These are phyloP conservation scores for Pythium insidiosum DNA, from an alignment of 352 stramenopile genomes.

Conservation along the genomic window DNA sequence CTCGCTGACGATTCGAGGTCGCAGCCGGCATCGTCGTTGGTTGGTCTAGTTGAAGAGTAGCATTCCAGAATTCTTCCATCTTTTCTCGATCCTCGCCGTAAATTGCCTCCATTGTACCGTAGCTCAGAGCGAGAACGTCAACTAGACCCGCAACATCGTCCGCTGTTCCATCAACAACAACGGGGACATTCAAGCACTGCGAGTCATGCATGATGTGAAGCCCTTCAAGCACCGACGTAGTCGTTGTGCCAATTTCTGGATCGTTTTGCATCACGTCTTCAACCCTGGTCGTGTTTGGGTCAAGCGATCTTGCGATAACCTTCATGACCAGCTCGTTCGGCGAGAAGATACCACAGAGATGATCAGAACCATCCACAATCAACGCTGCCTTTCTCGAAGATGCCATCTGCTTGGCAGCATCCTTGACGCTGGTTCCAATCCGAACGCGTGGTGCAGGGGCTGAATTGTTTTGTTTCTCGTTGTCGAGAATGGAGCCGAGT, in stretches of 20 bases:
- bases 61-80: slow-evolving; percentile 89
- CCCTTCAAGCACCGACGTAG: slow-evolving; percentile 72
- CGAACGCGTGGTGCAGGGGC: slow-evolving; percentile 59
- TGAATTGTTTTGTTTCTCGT: slow-evolving; percentile 31
- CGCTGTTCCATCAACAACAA: slow-evolving; percentile 51
- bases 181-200: slow-evolving; percentile 72
- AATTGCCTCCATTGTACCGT: slow-evolving; percentile 83
- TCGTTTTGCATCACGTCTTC: slow-evolving; percentile 88
- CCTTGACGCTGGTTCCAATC: slow-evolving; percentile 80
- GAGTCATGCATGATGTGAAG: slow-evolving; percentile 88
- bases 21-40: slow-evolving; percentile 31
- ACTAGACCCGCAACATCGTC: slow-evolving; percentile 70
- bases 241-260: slow-evolving; percentile 59
- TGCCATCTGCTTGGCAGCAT: slow-evolving; percentile 73
- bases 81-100: slow-evolving; percentile 84
- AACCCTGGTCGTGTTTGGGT: slow-evolving; percentile 85
- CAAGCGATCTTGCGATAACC: slow-evolving; percentile 90
- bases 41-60: slow-evolving; percentile 71
- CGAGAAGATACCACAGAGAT: slow-evolving; percentile 94
- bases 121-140: slow-evolving; percentile 80
- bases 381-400: slow-evolving; percentile 88
- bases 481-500: slow-evolving; percentile 82
- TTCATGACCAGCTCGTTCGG: slow-evolving; percentile 96
- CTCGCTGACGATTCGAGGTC: slow-evolving; percentile 32
- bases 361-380: slow-evolving; percentile 86